A percentile compares a stretch with the other conserved stretches of the same genome.
phyloP scores from a whole-genome alignment of 345 rosid genomes.

The Toxicodendron radicans region DNA sequence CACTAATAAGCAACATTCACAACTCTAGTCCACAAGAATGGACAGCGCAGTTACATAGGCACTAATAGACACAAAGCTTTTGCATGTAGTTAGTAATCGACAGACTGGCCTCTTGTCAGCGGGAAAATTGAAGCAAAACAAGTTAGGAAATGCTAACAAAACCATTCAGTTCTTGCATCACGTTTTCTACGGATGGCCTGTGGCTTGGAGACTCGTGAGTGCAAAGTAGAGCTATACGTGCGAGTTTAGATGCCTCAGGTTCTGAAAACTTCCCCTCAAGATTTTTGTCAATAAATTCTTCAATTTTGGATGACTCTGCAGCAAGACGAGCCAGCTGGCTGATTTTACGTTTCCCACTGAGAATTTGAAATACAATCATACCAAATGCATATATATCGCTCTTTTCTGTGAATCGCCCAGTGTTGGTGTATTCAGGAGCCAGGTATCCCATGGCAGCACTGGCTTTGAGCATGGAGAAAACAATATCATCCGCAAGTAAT shows the following conservation, averaged over 20 bases:
- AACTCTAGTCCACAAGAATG: slow-evolving; percentile 19
- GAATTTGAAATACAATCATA: slow-evolving; percentile 67
- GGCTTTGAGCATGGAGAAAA: slow-evolving; percentile 87
- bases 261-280: slow-evolving; percentile 57
- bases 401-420: slow-evolving; percentile 89
- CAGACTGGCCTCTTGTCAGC: slow-evolving; percentile 24
- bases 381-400: slow-evolving; percentile 91
- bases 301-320: slow-evolving; percentile 51
- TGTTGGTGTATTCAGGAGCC: slow-evolving; percentile 89
- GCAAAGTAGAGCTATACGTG: slow-evolving; percentile 65
- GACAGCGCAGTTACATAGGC: slow-evolving; percentile 12
- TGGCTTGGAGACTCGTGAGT: slow-evolving; percentile 64
- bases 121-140: slow-evolving; percentile 34
- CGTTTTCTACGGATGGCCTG: slow-evolving; percentile 72
- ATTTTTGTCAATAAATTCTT: slow-evolving; percentile 66
- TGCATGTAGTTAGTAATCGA: slow-evolving; percentile 16
- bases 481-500: slow-evolving; percentile 83
- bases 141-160: slow-evolving; percentile 31
- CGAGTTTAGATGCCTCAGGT: slow-evolving; percentile 60
- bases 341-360: slow-evolving; percentile 67
- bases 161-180: slow-evolving; percentile 59
- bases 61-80: slow-evolving; percentile 1
- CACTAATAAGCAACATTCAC: background rate
- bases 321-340: slow-evolving; percentile 45
- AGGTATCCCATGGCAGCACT: slow-evolving; percentile 99